phyloP scores from a whole-genome alignment of 2,329 filamentous ascomycete genomes.

The Botrytis cinerea region DNA sequence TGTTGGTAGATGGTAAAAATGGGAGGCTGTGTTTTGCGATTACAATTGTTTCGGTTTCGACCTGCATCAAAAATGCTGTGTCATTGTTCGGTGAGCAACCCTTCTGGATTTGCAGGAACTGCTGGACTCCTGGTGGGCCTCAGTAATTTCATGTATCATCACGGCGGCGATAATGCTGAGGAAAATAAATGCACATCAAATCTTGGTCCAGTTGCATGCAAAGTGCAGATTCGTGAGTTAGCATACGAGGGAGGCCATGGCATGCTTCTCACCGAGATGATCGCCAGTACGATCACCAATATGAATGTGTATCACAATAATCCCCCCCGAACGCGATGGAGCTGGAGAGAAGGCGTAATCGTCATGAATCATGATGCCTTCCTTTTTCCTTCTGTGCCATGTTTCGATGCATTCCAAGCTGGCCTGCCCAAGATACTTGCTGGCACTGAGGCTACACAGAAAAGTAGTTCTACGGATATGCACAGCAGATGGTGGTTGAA shows the following conservation, averaged over 20 bases:
- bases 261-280: constrained; percentile 21
- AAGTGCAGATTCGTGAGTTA: constrained; percentile 16
- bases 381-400: not conserved
- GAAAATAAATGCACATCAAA: not conserved
- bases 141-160: not conserved
- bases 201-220: constrained; percentile 12
- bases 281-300: constrained; percentile 14
- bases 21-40: constrained; percentile 14
- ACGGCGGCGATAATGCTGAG: not conserved
- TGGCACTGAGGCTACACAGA: not conserved
- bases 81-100: constrained; percentile 17
- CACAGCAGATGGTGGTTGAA: constrained; percentile 8
- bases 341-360: not conserved
- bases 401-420: not conserved
- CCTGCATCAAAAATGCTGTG: constrained; percentile 1
- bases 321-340: not conserved
- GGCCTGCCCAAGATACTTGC: not conserved
- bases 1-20: not conserved
- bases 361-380: constrained; percentile 15
- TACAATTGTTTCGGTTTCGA: not conserved
- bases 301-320: constrained; percentile 12
- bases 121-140: not conserved
- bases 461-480: constrained; percentile 13
- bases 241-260: constrained; percentile 12
- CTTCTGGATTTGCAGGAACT: not conserved